Evolutionary conservation across 1,284 basidiomycete genomes (phyloP).

Genomic region (Agroathelia rolfsii): DNA sequence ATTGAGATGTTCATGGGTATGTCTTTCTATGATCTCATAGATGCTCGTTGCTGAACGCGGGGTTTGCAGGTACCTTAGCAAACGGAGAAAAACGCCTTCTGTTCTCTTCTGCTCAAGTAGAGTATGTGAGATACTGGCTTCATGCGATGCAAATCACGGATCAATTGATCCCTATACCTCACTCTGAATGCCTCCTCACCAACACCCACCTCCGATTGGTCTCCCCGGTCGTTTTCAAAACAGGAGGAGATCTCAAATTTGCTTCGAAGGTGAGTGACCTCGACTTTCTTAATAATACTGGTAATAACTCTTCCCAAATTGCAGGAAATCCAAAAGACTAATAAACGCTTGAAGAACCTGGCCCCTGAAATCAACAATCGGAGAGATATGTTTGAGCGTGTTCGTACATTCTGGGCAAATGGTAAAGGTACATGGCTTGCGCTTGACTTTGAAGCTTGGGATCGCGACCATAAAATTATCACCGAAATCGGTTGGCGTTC

Average conservation of each 20-base stretch:
- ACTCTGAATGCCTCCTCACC: conserved; percentile 60
- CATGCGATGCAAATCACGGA: conserved; percentile 63
- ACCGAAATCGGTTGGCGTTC: conserved; percentile 72
- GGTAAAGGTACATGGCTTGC: conserved; percentile 62
- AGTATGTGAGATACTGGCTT: conserved; percentile 80
- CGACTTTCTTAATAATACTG: conserved; percentile 1
- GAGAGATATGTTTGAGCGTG: conserved; percentile 54
- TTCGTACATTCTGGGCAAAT: conserved; percentile 50
- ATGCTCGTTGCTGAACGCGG: background rate
- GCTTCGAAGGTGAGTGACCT: conserved; percentile 42
- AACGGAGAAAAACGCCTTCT: conserved; percentile 63
- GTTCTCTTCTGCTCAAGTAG: conserved; percentile 74
- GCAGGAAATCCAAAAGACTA: conserved; percentile 67
- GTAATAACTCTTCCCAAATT: background rate
- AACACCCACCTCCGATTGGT: conserved; percentile 42
- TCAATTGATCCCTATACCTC: conserved; percentile 55
- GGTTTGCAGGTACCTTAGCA: conserved; percentile 39
- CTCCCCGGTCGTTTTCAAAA: conserved; percentile 46
- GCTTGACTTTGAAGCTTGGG: conserved; percentile 76
- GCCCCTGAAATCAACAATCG: conserved; percentile 37
- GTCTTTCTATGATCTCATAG: conserved; percentile 11
- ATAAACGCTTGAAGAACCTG: conserved; percentile 58
- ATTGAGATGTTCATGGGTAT: conserved; percentile 65
- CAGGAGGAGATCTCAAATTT: conserved; percentile 41
- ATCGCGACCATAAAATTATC: conserved; percentile 55